phyloP scores from a whole-genome alignment of 164 flowering plant species.

The Liquidambar formosana region DNA sequence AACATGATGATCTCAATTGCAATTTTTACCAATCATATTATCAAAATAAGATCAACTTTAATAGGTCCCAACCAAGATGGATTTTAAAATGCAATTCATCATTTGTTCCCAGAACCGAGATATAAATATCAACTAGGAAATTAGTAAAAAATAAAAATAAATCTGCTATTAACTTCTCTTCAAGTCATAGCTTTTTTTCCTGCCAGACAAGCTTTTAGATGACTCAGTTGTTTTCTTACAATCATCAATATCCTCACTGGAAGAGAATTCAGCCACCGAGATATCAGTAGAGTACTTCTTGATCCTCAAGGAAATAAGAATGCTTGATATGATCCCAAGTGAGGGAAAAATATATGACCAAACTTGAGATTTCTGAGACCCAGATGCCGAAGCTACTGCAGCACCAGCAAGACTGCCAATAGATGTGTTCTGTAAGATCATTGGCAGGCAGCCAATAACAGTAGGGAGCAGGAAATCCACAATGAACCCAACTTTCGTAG shows the following conservation, averaged over 20 bases:
- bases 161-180: constrained; percentile 18
- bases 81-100: too few relatives aligned
- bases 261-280: constrained; percentile 27
- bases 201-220: constrained; percentile 16
- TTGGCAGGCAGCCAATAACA: constrained; percentile 80
- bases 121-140: not conserved
- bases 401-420: constrained; percentile 91
- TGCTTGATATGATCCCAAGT: constrained; percentile 78
- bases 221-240: constrained; percentile 11
- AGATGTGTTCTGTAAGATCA: constrained; percentile 94
- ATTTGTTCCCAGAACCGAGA: too few relatives aligned
- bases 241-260: constrained; percentile 20
- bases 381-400: constrained; percentile 75
- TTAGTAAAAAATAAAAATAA: not conserved
- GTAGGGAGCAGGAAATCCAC: constrained; percentile 90
- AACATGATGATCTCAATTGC: too few relatives aligned
- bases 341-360: constrained; percentile 76
- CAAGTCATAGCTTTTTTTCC: constrained; percentile 9
- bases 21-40: too few relatives aligned
- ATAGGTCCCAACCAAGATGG: too few relatives aligned
- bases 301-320: constrained; percentile 79
- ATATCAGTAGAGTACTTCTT: constrained; percentile 71
- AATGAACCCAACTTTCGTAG: constrained; percentile 75
- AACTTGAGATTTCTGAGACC: constrained; percentile 56
- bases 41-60: too few relatives aligned